Evolutionary conservation across 495 filamentous ascomycete genomes (phyloP).

Genomic region (Neurospora africana): DNA sequence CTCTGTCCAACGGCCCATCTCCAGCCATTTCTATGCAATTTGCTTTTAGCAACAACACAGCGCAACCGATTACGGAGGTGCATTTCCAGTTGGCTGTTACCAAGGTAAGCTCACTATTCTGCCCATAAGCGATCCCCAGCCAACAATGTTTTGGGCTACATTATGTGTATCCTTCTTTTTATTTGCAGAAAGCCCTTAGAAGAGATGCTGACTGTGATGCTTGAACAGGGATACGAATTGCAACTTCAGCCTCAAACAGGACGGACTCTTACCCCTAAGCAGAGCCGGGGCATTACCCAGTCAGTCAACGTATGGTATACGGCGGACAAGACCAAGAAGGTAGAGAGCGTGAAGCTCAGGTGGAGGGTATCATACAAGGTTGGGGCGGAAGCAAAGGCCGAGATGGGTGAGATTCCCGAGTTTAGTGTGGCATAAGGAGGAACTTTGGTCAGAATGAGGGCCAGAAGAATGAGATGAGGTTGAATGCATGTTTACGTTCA

Average conservation of each 20-base stretch:
- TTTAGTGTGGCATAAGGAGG: slow-evolving; percentile 52
- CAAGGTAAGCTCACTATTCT: slow-evolving; percentile 48
- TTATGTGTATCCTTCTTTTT: neutral
- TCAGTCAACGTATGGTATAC: slow-evolving; percentile 57
- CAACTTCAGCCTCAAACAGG: slow-evolving; percentile 76
- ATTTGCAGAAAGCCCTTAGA: neutral
- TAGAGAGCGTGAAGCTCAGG: slow-evolving; percentile 69
- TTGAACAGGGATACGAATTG: slow-evolving; percentile 59
- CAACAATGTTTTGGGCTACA: neutral
- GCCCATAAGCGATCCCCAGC: slow-evolving; percentile 3
- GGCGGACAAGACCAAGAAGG: slow-evolving; percentile 59
- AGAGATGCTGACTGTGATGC: neutral
- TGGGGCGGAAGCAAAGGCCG: slow-evolving; percentile 47
- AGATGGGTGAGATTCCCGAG: slow-evolving; percentile 83
- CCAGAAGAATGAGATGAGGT: neutral
- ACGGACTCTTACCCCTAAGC: slow-evolving; percentile 59
- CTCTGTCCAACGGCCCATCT: slow-evolving; percentile 36
- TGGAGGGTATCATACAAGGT: slow-evolving; percentile 79
- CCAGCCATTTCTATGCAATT: slow-evolving; percentile 47
- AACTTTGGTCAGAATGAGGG: neutral
- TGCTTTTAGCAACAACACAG: slow-evolving; percentile 68
- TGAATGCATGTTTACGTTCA: neutral
- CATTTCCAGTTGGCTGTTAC: slow-evolving; percentile 90
- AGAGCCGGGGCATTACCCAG: slow-evolving; percentile 72
- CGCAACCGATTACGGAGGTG: slow-evolving; percentile 60